phyloP scores from a whole-genome alignment of 2,329 filamentous ascomycete species.

The Colletotrichum scovillei region DNA sequence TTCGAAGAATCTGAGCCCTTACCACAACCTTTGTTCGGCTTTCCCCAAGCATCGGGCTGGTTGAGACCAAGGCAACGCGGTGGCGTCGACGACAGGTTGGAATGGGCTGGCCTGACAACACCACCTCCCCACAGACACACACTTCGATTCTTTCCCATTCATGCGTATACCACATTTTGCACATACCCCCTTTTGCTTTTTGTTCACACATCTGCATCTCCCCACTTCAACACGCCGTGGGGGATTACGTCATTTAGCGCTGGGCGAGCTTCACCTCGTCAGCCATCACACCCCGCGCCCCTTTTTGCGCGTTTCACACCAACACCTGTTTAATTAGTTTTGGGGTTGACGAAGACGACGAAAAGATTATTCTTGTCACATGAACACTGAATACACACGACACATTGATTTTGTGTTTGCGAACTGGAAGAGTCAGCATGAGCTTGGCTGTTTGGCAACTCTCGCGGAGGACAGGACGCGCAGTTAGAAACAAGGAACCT shows the following conservation, averaged over 20 bases:
- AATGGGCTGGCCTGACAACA: slow-evolving; percentile 35
- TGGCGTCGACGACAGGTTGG: slow-evolving; percentile 22
- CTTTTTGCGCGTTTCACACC: slow-evolving; percentile 18
- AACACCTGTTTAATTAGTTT: slow-evolving; percentile 27
- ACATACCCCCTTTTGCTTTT: slow-evolving; percentile 32
- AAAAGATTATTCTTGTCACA: not conserved
- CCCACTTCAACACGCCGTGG: slow-evolving; percentile 36
- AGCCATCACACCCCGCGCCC: slow-evolving; percentile 8
- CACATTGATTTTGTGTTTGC: slow-evolving; percentile 16
- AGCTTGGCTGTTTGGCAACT: slow-evolving; percentile 12
- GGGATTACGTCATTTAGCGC: slow-evolving; percentile 22
- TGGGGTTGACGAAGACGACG: slow-evolving; percentile 13
- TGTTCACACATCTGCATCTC: slow-evolving; percentile 24
- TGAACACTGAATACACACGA: not conserved
- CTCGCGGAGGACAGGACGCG: slow-evolving; percentile 20
- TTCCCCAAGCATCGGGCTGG: not conserved
- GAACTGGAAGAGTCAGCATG: slow-evolving; percentile 5
- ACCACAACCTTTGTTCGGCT: not conserved
- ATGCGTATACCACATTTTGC: slow-evolving; percentile 35
- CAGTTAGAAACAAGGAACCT: not conserved
- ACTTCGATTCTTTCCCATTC: slow-evolving; percentile 31
- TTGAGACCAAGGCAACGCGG: not conserved
- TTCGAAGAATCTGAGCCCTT: not conserved
- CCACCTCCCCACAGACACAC: not conserved
- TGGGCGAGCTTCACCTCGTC: slow-evolving; percentile 28